A percentile compares a stretch with the other conserved stretches of the same genome.
These are phyloP conservation scores for Ramularia collo-cygni DNA, from an alignment of 2,329 filamentous ascomycete species.

Conservation along the genomic window DNA sequence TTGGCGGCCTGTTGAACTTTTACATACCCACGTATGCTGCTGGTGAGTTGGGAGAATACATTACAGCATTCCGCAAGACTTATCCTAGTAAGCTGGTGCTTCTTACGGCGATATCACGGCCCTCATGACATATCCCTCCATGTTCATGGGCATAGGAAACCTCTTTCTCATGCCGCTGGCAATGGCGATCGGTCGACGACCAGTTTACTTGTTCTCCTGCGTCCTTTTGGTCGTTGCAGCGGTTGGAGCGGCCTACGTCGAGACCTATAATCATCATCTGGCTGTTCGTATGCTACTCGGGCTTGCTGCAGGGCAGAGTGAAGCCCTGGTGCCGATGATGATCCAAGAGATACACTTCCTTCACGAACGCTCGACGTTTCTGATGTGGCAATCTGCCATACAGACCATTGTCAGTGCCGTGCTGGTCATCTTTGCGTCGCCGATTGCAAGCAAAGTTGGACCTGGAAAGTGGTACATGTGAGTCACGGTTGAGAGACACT, in stretches of 20 bases:
- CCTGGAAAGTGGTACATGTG: slow-evolving; percentile 38
- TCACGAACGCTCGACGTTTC: slow-evolving; percentile 36
- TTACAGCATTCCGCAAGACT: neutral
- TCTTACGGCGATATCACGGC: slow-evolving; percentile 35
- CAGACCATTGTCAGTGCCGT: slow-evolving; percentile 36
- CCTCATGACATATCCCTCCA: slow-evolving; percentile 29
- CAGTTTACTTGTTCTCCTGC: slow-evolving; percentile 27
- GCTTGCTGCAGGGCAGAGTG: slow-evolving; percentile 26
- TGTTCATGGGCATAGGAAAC: slow-evolving; percentile 30
- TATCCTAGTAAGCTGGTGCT: slow-evolving; percentile 26
- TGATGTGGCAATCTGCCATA: slow-evolving; percentile 39
- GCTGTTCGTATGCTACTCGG: slow-evolving; percentile 26
- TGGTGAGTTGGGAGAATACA: slow-evolving; percentile 1
- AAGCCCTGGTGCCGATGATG: slow-evolving; percentile 23
- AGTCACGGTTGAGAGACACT: no score
- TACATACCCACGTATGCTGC: slow-evolving; percentile 36
- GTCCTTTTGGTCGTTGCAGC: slow-evolving; percentile 24
- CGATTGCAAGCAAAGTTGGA: slow-evolving; percentile 38
- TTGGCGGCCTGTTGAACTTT: slow-evolving; percentile 37
- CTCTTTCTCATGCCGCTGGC: slow-evolving; percentile 34
- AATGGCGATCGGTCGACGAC: slow-evolving; percentile 28
- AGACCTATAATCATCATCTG: slow-evolving; percentile 21
- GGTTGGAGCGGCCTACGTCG: slow-evolving; percentile 22
- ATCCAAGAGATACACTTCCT: slow-evolving; percentile 39
- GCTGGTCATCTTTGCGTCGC: slow-evolving; percentile 36